A percentile compares a stretch with the other conserved stretches of the same genome.
Conservation (phyloP, 257 asterid genomes). For the Nyctanthes arbortristis region DNA sequence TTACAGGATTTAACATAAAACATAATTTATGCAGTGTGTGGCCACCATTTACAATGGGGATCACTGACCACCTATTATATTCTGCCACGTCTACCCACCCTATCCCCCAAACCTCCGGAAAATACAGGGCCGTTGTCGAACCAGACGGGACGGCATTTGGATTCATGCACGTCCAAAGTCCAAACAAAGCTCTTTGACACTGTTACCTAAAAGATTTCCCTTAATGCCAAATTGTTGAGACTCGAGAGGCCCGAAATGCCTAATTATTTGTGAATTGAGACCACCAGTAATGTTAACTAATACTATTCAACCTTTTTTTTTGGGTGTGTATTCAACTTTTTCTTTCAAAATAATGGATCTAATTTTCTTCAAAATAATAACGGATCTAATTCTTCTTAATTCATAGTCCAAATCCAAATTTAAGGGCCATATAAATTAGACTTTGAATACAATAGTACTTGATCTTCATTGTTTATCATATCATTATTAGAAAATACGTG, state of each 20-base stretch:
- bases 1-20: no score
- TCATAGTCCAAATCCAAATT: no score
- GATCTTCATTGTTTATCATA: no score
- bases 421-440: no score
- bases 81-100: constrained; percentile 46
- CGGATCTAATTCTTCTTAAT: no score
- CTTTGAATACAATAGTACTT: no score
- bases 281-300: background rate
- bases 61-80: constrained; percentile 38
- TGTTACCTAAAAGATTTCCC: constrained; percentile 4
- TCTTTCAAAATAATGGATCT: no score
- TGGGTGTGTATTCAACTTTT: background rate
- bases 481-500: no score
- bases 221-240: background rate
- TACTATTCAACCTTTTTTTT: background rate
- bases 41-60: no score
- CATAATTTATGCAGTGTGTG: no score
- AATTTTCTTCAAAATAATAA: no score
- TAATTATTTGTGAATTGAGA: background rate
- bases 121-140: constrained; percentile 7
- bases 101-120: constrained; percentile 7
- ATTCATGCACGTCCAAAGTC: constrained; percentile 31
- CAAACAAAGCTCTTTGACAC: constrained; percentile 26
- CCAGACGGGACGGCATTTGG: background rate
- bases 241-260: background rate